Percentiles rank a stretch among this genome's conserved stretches.
These are phyloP conservation scores for Pulveroboletus sp. DNA, from an alignment of 768 basidiomycete species.

Conservation along the genomic window DNA sequence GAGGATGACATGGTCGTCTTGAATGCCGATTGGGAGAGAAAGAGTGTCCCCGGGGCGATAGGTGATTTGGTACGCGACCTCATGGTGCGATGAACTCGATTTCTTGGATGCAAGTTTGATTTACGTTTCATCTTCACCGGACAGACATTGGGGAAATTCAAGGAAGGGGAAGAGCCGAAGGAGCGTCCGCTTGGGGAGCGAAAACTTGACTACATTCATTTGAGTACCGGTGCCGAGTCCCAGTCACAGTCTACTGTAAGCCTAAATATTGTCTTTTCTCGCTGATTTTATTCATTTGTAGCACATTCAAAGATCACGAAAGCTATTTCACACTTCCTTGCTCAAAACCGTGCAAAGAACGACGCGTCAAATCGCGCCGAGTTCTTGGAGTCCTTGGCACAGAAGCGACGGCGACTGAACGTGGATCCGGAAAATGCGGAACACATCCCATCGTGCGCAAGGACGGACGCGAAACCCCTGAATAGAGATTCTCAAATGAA, in stretches of 20 bases:
- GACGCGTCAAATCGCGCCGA: constrained; percentile 74
- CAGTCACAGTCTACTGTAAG: constrained; percentile 58
- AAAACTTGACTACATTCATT: constrained; percentile 58
- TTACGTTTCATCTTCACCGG: constrained; percentile 1
- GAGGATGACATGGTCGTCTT: constrained; percentile 70
- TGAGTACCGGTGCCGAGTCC: constrained; percentile 42
- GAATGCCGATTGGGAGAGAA: constrained; percentile 59
- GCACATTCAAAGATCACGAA: constrained; percentile 50
- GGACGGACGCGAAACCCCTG: constrained; percentile 64
- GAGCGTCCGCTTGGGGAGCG: constrained; percentile 54
- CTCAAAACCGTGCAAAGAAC: constrained; percentile 64
- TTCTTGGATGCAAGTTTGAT: background rate
- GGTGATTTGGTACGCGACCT: constrained; percentile 46
- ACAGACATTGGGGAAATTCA: constrained; percentile 30
- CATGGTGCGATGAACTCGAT: constrained; percentile 36
- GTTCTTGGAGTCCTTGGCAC: constrained; percentile 56
- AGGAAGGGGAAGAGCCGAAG: constrained; percentile 22
- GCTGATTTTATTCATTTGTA: constrained; percentile 1
- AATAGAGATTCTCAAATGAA: constrained; percentile 79
- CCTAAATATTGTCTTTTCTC: constrained; percentile 6
- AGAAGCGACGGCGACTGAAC: constrained; percentile 47
- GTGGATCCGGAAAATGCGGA: constrained; percentile 32
- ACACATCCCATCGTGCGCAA: constrained; percentile 56
- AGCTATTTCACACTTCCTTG: constrained; percentile 67
- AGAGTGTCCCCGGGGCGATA: constrained; percentile 52